phyloP scores from a whole-genome alignment of 2,329 filamentous ascomycete genomes.

The Penicillium sp. region DNA sequence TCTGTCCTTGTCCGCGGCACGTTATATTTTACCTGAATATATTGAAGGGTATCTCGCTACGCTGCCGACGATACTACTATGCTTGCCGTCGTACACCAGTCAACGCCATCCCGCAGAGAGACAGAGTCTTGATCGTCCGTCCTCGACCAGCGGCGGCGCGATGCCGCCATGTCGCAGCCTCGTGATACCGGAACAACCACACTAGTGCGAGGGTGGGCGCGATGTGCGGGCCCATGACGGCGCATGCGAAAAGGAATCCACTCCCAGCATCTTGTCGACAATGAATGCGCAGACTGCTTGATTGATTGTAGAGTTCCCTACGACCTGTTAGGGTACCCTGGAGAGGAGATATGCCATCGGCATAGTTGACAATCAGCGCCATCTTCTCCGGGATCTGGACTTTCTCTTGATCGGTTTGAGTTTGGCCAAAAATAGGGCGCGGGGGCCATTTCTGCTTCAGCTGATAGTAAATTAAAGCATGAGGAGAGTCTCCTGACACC shows the following conservation, averaged over 20 bases:
- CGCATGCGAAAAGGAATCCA: background rate
- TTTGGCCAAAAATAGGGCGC: constrained; percentile 19
- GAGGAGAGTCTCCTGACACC: constrained; percentile 25
- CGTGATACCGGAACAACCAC: constrained; percentile 13
- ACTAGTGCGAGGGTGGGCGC: background rate
- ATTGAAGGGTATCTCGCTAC: background rate
- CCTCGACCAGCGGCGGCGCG: background rate
- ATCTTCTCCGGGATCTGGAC: background rate
- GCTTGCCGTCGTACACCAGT: constrained; percentile 9
- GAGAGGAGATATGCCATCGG: background rate
- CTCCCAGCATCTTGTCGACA: background rate
- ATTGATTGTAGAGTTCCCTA: no score
- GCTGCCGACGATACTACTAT: background rate
- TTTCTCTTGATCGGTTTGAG: constrained; percentile 2
- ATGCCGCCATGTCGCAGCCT: constrained; percentile 9
- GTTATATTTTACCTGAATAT: background rate
- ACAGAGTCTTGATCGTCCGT: background rate
- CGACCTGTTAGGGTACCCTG: no score
- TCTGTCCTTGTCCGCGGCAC: background rate
- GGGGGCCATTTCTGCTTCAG: constrained; percentile 8
- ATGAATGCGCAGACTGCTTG: background rate
- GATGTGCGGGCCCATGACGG: background rate
- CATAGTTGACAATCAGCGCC: background rate
- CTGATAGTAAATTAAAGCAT: constrained; percentile 25
- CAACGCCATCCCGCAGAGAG: background rate